A percentile compares a stretch with the other conserved stretches of the same genome.
phyloP scores from a whole-genome alignment of 2,329 filamentous ascomycete genomes.

The Drechslerella stenobrocha region DNA sequence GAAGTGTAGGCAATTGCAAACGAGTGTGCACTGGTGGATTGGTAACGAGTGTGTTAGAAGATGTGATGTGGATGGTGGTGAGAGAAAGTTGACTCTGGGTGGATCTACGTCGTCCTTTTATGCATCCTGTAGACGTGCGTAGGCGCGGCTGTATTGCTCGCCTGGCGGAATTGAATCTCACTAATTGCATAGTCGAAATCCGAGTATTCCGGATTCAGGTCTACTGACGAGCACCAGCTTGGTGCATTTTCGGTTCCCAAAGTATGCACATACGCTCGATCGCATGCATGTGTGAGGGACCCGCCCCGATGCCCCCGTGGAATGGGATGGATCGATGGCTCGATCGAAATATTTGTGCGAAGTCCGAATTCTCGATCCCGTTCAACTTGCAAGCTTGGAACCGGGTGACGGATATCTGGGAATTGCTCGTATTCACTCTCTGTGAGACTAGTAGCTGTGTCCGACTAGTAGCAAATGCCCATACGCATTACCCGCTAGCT shows the following conservation, averaged over 20 bases:
- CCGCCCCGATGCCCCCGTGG: background rate
- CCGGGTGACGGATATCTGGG: no score
- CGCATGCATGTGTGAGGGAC: background rate
- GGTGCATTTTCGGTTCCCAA: background rate
- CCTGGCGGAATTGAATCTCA: background rate
- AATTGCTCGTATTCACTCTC: no score
- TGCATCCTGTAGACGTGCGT: slow-evolving; percentile 8
- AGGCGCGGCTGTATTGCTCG: background rate
- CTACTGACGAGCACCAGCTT: no score
- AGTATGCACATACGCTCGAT: background rate
- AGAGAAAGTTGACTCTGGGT: background rate
- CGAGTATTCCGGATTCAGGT: no score
- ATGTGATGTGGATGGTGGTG: slow-evolving; percentile 27
- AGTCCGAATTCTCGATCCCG: no score
- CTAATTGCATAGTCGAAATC: no score
- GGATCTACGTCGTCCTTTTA: slow-evolving; percentile 41
- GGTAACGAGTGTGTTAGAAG: slow-evolving; percentile 9
- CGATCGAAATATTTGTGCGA: no score
- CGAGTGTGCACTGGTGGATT: slow-evolving; percentile 25
- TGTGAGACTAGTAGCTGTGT: no score
- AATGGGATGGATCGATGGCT: background rate
- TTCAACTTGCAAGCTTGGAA: no score
- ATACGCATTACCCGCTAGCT: no score
- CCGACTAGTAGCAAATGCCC: no score
- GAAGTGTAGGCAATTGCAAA: slow-evolving; percentile 21